Base-by-base conservation (phyloP, 1,139 yeast genomes). In the Diutina siamensis region DNA sequence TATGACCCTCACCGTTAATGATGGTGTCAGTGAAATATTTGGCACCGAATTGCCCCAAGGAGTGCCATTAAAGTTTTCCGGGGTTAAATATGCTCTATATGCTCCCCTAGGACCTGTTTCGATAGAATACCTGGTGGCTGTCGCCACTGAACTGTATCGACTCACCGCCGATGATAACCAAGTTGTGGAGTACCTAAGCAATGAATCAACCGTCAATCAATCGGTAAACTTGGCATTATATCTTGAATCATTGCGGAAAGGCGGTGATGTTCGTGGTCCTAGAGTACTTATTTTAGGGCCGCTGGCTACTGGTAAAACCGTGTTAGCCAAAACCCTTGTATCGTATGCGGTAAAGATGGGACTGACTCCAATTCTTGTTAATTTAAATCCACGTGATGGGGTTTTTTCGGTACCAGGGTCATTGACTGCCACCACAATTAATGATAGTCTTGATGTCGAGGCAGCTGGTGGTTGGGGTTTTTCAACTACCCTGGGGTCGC, bases 11-110 rank as follows among this genome's bases (percentile, higher is more conserved):
- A 78, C 71, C 52, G 72, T 83, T 33, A 51, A 64, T 3, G 65
- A 68, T 7, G 98, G 98, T 1, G 72, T 81, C 1, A 96, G 86
- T 2, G 98, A 92, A 62, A 74, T 89, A 18, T 87, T 84, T 63
- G 98, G 98, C 21, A 87, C 97, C 2, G 98, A 92, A 58, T 71
- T 92, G 32, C 86, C 97, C 2, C 66, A 71, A 33, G 87, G 84
- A 49, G 72, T 75, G 1, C 84, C 80, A 21, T 73, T 84, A 53
- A 71, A 47, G 72, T 81, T 66, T 57, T 69, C 57, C 72, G 92
- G 66, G 22, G 74, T 49, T 57, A 81, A 62, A 73, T 79, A 58
- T 63, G 78, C 55, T 71, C 78, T 53, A 50, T 92, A 48, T 72
- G 74, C 68, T 64, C 97, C 55, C 66, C 76, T 68, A 61, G 68